Base-by-base conservation (phyloP, 164 flowering plant genomes). In the Litsea cubeba region DNA sequence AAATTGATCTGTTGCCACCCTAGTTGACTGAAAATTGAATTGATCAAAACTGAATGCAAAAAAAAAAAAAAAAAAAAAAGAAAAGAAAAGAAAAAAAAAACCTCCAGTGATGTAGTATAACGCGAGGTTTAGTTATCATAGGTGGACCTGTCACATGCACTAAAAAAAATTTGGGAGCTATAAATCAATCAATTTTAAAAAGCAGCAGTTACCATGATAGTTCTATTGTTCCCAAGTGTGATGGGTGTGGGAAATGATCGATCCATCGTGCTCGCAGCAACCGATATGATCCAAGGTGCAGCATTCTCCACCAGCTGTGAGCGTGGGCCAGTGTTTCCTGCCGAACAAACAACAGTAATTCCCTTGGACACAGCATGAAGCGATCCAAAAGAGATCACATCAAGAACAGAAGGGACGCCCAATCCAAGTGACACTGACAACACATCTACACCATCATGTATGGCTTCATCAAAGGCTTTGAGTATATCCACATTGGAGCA, bases 221-320 rank as follows among this genome's bases (percentile, higher is more conserved):
- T 82, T 69, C 73, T 79, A 65, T 82, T 84, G 82, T 81, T 84
- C 22, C 87, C 87, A 28, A 87, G 62, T 22, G 79, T 81, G 23
- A 86, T 76, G 22, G 62, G 25, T 25, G 86, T 76, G 10, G 83
- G 84, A 46, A 86, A 87, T 71, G 82, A 82, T 72, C 90, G 72
- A 65, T 87, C 90, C 70, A 66, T 66, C 22, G 88, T 85, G 80
- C 85, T 84, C 26, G 90, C 90, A 3, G 85, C 88, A 65, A 87
- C 90, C 15, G 88, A 76, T 54, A 84, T 58, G 26, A 84, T 23
- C 90, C 90, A 85, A 17, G 90, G 90, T 49, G 90, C 90, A 3
- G 82, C 76, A 58, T 83, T 83, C 58, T 73, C 72, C 17, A 87
- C 86, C 5, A 86, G 77, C 57, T 87, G 85, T 49, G 87, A 71